Evolutionary conservation across 2,329 filamentous ascomycete species (phyloP).

Genomic region (Hymenoscyphus infarciens): DNA sequence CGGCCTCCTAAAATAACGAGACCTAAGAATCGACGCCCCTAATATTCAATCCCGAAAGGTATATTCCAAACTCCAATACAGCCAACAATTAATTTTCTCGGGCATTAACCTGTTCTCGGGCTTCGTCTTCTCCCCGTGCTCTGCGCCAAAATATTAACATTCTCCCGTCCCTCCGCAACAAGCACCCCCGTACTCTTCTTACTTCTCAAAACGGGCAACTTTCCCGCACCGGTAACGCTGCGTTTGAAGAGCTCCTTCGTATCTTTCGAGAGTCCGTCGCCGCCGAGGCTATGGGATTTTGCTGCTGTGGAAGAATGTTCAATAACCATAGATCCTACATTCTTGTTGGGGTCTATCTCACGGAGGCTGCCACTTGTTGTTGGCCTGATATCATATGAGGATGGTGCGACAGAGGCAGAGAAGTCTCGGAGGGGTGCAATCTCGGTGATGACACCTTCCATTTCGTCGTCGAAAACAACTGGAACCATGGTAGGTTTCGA

Average conservation of each 20-base stretch:
- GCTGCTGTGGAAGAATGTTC: slow-evolving; percentile 11
- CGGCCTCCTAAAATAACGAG: neutral
- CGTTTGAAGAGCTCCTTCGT: slow-evolving; percentile 28
- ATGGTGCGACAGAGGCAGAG: slow-evolving; percentile 14
- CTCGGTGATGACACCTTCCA: slow-evolving; percentile 10
- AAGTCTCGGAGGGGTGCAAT: slow-evolving; percentile 17
- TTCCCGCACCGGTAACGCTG: slow-evolving; percentile 34
- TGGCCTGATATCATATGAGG: slow-evolving; percentile 23
- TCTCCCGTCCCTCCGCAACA: slow-evolving; percentile 44
- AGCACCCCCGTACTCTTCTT: slow-evolving; percentile 36
- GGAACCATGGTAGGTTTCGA: slow-evolving; percentile 34
- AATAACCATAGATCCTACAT: slow-evolving; percentile 37
- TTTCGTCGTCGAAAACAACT: slow-evolving; percentile 35
- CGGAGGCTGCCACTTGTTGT: slow-evolving; percentile 43
- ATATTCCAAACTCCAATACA: neutral
- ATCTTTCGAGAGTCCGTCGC: slow-evolving; percentile 13
- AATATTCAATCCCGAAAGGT: neutral
- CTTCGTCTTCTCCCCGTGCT: slow-evolving; percentile 34
- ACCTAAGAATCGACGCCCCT: neutral
- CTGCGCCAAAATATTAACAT: slow-evolving; percentile 30
- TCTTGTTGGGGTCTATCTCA: slow-evolving; percentile 47
- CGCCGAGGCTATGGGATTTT: slow-evolving; percentile 1
- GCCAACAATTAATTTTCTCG: neutral
- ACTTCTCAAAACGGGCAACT: slow-evolving; percentile 41
- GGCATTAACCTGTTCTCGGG: slow-evolving; percentile 21